Percentiles rank a stretch among this genome's conserved stretches.
Conservation (phyloP, 257 asterid genomes). For the Gentiana dahurica region DNA sequence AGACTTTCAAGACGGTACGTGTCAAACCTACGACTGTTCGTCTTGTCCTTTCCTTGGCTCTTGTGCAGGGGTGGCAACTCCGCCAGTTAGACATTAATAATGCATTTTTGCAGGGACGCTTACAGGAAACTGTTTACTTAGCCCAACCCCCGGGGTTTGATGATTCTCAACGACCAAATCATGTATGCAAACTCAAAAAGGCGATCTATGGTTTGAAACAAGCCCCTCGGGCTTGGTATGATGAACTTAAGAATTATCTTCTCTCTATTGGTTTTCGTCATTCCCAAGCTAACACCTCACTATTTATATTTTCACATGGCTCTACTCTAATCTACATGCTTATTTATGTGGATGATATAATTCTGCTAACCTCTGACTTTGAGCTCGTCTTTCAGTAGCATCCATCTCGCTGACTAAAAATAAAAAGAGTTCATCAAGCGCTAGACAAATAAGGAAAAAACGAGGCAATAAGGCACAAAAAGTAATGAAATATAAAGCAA, state of each 20-base stretch:
- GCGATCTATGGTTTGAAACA: not conserved
- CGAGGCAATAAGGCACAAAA: too few relatives aligned
- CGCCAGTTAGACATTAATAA: not conserved
- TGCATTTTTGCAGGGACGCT: not conserved
- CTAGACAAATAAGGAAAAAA: too few relatives aligned
- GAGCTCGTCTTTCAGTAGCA: too few relatives aligned
- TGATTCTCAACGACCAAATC: not conserved
- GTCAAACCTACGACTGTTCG: not conserved
- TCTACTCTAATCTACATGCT: too few relatives aligned
- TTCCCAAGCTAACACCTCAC: not conserved
- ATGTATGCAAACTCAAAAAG: not conserved
- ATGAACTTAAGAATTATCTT: not conserved
- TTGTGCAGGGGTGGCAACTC: not conserved
- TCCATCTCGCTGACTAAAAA: too few relatives aligned
- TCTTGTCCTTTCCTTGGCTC: not conserved
- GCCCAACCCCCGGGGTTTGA: not conserved
- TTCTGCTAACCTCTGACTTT: too few relatives aligned
- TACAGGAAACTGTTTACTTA: not conserved
- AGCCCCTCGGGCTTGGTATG: not conserved
- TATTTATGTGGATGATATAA: conserved; percentile 5
- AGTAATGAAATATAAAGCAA: too few relatives aligned
- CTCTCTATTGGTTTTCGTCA: not conserved
- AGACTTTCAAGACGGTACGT: not conserved
- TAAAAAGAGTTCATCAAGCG: too few relatives aligned
- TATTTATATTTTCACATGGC: not conserved